Evolutionary conservation across 2,329 filamentous ascomycete species (phyloP).

Genomic region (Colletotrichum lentis): DNA sequence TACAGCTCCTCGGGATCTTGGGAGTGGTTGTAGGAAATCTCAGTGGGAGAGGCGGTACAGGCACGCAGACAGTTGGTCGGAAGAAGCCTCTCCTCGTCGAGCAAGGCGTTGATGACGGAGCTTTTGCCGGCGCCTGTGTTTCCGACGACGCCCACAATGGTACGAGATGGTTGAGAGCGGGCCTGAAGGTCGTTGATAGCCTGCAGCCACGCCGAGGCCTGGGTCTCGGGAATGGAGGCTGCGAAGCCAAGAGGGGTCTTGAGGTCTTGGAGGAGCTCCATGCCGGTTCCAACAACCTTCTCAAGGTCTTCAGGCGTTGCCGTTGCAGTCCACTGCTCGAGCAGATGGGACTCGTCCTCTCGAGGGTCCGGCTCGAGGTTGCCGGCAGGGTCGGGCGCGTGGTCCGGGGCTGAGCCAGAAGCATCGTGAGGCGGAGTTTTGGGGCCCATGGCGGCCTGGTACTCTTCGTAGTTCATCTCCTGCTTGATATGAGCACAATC

Average conservation of each 20-base stretch:
- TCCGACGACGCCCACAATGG: constrained; percentile 67
- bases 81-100: constrained; percentile 65
- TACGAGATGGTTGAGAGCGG: constrained; percentile 44
- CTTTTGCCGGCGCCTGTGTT: constrained; percentile 70
- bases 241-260: constrained; percentile 14
- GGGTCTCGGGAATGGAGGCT: constrained; percentile 9
- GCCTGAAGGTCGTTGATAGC: constrained; percentile 37
- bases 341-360: neutral
- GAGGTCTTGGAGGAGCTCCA: constrained; percentile 26
- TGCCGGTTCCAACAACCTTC: constrained; percentile 12
- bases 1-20: constrained; percentile 52
- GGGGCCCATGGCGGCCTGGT: neutral
- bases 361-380: neutral
- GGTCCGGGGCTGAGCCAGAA: neutral
- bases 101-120: constrained; percentile 69
- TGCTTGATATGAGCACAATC: neutral
- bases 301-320: constrained; percentile 24
- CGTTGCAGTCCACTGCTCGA: constrained; percentile 24
- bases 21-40: constrained; percentile 66
- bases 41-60: constrained; percentile 68
- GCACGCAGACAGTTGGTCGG: constrained; percentile 63
- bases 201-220: constrained; percentile 21
- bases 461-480: constrained; percentile 1
- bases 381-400: neutral
- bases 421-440: no score